Evolutionary conservation across 139 green algal species (phyloP), one percentile per base, ranked within the genome.

Genomic region (Tetraselmis striata): DNA sequence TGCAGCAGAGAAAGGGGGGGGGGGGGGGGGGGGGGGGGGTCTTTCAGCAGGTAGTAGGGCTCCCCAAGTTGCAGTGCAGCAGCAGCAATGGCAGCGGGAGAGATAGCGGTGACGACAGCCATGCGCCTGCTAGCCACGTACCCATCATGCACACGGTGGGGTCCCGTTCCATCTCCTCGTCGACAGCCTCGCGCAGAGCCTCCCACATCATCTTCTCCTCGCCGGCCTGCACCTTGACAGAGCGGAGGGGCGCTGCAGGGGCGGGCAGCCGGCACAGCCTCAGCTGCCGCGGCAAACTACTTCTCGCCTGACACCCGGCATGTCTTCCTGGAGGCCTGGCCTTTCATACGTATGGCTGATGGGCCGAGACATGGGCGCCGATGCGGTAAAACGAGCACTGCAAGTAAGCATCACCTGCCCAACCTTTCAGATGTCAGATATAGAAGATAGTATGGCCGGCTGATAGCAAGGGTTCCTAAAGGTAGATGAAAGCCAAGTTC

Each of bases 111-210:
- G 67, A 29, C 18, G 67, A 32, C 28, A 24, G 59, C n/a, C 2
- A 2, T 75, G 31, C 77, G 75, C 30, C 77, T 1, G 28, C 18
- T 28, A 1, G 29, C 1, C 1, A 25, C 88, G 81, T 78, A 95
- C 93, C 94, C 89, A 98, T 96, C 0, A 98, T 81, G 82, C 92
- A 95, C 1, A 98, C 95, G 29, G 88, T 94, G 25, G 95, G 94
- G 85, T 98, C 95, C 2, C 89, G 76, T 89, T 98, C 95, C 95
- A 98, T 98, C 87, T 98, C 95, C 88, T 98, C 95, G 79, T 98
- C 95, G 24, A 91, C 84, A 0, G 90, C 95, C 86, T 97, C 90
- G 0, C 95, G 85, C 76, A 98, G 90, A 2, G 95, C 90, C 84
- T 98, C 94, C 95, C 95, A 98, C 93, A 98, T 97, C 85, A 96